These are phyloP conservation scores for Mucor sp. DNA, from an alignment of 371 early-diverging fungal genomes.

Conservation along the genomic window DNA sequence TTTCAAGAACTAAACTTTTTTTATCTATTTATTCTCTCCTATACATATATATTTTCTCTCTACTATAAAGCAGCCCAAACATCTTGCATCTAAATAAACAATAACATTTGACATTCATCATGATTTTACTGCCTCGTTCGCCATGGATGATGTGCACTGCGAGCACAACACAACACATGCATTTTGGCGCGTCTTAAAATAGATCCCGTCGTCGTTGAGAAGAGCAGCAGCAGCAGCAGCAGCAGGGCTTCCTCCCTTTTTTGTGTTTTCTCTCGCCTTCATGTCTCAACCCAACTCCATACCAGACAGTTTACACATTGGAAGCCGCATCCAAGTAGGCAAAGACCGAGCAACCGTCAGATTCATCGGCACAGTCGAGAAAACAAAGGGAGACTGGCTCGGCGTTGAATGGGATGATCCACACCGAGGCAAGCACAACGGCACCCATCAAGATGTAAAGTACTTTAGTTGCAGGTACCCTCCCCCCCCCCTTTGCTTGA, in stretches of 20 bases:
- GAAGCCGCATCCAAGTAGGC: slow-evolving; percentile 46
- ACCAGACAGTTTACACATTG: slow-evolving; percentile 18
- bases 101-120: background rate
- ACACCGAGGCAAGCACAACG: slow-evolving; percentile 83
- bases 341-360: slow-evolving; percentile 64
- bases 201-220: background rate
- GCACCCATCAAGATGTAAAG: slow-evolving; percentile 57
- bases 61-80: background rate
- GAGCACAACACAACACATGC: background rate
- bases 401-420: slow-evolving; percentile 90
- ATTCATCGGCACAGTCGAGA: slow-evolving; percentile 64
- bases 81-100: background rate
- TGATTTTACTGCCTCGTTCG: background rate
- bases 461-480: slow-evolving; percentile 74
- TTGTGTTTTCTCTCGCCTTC: background rate
- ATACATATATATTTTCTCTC: background rate
- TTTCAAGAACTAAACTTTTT: slow-evolving; percentile 48
- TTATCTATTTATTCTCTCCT: background rate
- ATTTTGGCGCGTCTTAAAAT: background rate
- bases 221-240: background rate
- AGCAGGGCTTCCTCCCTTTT: background rate
- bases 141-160: background rate
- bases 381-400: slow-evolving; percentile 73
- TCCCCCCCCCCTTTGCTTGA: background rate
- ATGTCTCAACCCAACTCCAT: slow-evolving; percentile 1